These are phyloP conservation scores for Phialophora chinensis DNA, from an alignment of 2,329 filamentous ascomycete genomes.

Conservation along the genomic window DNA sequence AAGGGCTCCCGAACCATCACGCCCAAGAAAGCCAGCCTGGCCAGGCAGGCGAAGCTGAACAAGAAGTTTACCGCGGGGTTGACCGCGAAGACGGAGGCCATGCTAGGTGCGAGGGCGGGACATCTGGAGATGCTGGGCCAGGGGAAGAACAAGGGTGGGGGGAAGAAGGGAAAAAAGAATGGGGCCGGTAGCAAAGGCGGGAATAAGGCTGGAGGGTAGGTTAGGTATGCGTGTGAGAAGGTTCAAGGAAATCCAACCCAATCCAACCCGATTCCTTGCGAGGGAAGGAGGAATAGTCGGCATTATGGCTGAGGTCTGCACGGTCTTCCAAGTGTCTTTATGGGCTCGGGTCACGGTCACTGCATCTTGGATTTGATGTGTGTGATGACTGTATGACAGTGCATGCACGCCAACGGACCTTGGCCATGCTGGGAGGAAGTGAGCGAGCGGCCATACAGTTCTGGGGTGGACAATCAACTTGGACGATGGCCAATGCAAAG, in stretches of 20 bases:
- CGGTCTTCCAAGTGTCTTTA: too few species aligned
- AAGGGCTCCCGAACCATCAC: slow-evolving; percentile 68
- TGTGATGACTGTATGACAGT: too few species aligned
- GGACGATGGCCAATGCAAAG: too few species aligned
- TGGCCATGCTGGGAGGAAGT: too few species aligned
- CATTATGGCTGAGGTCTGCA: not conserved
- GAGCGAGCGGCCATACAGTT: too few species aligned
- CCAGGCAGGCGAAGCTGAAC: slow-evolving; percentile 66
- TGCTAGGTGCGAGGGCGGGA: slow-evolving; percentile 69
- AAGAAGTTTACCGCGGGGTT: slow-evolving; percentile 71
- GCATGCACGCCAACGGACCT: too few species aligned
- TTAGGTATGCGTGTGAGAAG: not conserved
- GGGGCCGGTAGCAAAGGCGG: not conserved
- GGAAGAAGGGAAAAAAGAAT: slow-evolving; percentile 17
- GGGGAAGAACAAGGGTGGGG: slow-evolving; percentile 63
- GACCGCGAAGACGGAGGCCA: slow-evolving; percentile 69
- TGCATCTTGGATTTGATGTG: too few species aligned
- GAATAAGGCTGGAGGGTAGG: slow-evolving; percentile 25
- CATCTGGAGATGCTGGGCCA: slow-evolving; percentile 72
- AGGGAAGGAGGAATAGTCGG: not conserved
- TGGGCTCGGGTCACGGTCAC: too few species aligned
- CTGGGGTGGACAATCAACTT: too few species aligned
- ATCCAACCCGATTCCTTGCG: slow-evolving; percentile 15
- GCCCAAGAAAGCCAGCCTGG: slow-evolving; percentile 67
- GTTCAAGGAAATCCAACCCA: too few species aligned